These are phyloP conservation scores for Rehmannia glutinosa DNA, from an alignment of 257 asterid genomes.

Conservation along the genomic window DNA sequence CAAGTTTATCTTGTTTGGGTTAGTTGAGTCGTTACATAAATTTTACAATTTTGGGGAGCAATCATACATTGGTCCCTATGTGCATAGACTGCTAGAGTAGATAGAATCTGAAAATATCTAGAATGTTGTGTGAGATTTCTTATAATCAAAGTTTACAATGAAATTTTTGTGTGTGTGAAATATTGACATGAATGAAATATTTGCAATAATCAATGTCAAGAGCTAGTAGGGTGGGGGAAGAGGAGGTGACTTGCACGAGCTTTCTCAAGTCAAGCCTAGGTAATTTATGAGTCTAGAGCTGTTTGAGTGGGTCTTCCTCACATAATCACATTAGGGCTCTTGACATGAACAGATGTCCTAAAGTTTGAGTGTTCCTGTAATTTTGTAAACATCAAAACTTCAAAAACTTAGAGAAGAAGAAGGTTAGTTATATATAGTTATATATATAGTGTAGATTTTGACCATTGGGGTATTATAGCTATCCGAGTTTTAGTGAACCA, in stretches of 20 bases:
- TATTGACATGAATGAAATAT: constrained; percentile 26
- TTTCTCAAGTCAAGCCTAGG: background rate
- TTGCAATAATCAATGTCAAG: background rate
- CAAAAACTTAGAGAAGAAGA: background rate
- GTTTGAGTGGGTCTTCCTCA: background rate
- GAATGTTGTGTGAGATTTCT: background rate
- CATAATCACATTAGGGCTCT: background rate
- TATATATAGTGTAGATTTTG: background rate
- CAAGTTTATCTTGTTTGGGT: background rate
- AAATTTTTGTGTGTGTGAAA: too few species aligned
- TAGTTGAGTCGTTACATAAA: background rate
- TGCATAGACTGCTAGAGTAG: background rate
- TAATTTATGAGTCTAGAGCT: background rate
- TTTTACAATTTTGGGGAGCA: background rate
- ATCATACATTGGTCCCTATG: background rate
- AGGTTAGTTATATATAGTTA: background rate
- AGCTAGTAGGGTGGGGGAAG: background rate
- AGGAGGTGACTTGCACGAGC: background rate
- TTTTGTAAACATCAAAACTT: background rate
- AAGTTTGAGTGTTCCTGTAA: background rate
- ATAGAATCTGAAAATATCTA: background rate
- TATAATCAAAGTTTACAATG: background rate
- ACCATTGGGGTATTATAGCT: too few species aligned
- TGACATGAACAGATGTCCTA: background rate
- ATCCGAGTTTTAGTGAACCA: background rate